phyloP scores from a whole-genome alignment of 768 basidiomycete species.

The Kwoniella sp. region DNA sequence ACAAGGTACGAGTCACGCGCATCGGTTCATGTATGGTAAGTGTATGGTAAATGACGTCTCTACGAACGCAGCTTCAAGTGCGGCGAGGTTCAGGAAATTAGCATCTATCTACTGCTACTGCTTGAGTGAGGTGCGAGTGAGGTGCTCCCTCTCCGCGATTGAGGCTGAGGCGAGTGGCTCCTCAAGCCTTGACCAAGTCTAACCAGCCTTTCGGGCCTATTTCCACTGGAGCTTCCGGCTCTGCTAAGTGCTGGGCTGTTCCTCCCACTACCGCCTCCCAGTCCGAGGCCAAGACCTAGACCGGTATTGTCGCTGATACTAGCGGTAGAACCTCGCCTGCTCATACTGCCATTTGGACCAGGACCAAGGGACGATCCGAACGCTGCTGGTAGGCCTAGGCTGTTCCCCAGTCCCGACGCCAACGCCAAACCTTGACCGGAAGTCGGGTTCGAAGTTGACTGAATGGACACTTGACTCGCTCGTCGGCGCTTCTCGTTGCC shows the following conservation, averaged over 20 bases:
- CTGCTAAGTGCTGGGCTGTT: background rate
- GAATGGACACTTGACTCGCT: slow-evolving; percentile 34
- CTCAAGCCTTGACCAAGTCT: slow-evolving; percentile 37
- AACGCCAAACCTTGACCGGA: background rate
- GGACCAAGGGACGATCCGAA: background rate
- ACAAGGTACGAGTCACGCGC: too few species aligned
- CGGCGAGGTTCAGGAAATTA: too few species aligned
- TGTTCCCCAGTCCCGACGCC: too few species aligned
- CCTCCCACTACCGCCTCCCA: background rate
- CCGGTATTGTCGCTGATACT: background rate
- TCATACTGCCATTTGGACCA: background rate
- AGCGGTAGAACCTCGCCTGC: background rate
- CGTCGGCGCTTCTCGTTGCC: slow-evolving; percentile 41
- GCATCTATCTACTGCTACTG: too few species aligned
- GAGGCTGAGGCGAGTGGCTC: slow-evolving; percentile 6
- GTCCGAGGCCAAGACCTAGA: background rate
- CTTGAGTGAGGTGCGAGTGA: background rate
- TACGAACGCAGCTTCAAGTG: too few species aligned
- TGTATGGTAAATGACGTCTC: too few species aligned
- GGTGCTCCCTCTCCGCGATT: background rate
- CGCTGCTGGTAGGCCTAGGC: background rate
- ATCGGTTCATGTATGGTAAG: too few species aligned
- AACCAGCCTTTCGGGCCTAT: slow-evolving; percentile 38
- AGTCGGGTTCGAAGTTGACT: background rate
- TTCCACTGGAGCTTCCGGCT: background rate